These are phyloP conservation scores for Fusarium armeniacum DNA, from an alignment of 2,329 filamentous ascomycete species.

Conservation along the genomic window DNA sequence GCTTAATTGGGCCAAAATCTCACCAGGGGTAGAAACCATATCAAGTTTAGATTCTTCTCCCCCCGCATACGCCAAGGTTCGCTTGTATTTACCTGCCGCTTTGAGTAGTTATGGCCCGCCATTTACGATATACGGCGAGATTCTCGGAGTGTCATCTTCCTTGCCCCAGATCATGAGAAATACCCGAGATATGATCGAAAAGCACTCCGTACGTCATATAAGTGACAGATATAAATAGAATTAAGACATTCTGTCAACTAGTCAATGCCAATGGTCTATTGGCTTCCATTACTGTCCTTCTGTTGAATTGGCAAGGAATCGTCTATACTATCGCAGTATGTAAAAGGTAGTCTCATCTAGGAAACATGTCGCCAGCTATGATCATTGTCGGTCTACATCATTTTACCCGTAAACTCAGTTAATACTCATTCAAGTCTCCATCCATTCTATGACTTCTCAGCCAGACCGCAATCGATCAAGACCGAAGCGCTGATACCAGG, in stretches of 20 bases:
- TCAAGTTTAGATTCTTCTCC: neutral
- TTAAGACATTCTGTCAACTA: neutral
- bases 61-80: neutral
- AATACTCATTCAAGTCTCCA: fast-evolving
- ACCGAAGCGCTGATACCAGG: neutral
- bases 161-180: neutral
- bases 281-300: no score
- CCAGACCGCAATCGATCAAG: neutral
- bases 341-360: no score
- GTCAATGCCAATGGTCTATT: neutral
- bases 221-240: neutral
- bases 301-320: no score
- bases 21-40: neutral
- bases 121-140: neutral
- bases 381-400: no score
- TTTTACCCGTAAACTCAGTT: no score
- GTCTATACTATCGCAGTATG: no score
- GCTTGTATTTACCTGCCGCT: neutral
- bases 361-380: no score
- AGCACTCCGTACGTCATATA: neutral
- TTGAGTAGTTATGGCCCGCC: neutral
- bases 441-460: neutral
- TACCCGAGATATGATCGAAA: neutral
- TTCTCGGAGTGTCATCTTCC: neutral
- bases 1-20: neutral